Conservation (phyloP, 495 filamentous ascomycete genomes). For the Margaritispora aquatica region DNA sequence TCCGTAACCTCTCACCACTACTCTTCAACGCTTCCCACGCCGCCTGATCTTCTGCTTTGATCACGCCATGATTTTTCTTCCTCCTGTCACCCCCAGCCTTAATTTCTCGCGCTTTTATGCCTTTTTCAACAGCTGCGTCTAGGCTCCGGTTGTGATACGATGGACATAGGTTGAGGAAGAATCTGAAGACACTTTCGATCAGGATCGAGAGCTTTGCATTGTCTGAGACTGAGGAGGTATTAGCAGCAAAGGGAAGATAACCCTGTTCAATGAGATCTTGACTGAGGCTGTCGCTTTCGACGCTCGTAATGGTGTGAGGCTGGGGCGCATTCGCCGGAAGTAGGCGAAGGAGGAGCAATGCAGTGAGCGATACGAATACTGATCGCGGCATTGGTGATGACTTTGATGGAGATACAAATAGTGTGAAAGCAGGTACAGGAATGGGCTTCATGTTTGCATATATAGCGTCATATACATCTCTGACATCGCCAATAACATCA, state of each 20-base stretch:
- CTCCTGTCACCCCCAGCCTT: conserved; percentile 23
- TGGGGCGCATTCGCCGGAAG: conserved; percentile 50
- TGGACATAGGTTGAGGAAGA: conserved; percentile 39
- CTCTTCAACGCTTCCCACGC: conserved; percentile 10
- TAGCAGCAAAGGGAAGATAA: conserved; percentile 69
- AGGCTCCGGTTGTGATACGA: conserved; percentile 42
- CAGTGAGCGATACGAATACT: conserved; percentile 53
- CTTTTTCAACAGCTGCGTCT: conserved; percentile 48
- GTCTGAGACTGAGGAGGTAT: conserved; percentile 52
- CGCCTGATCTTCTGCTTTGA: conserved; percentile 22
- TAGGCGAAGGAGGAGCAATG: conserved; percentile 56
- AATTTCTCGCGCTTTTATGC: conserved; percentile 53
- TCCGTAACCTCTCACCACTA: conserved; percentile 24
- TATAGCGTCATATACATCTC: conserved; percentile 29
- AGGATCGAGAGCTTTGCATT: conserved; percentile 78
- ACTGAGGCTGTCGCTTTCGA: conserved; percentile 38
- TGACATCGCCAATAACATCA: conserved; percentile 23
- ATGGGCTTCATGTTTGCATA: conserved; percentile 56
- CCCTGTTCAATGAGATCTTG: conserved; percentile 54
- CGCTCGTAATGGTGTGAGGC: conserved; percentile 28
- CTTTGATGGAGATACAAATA: conserved; percentile 53
- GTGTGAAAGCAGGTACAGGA: conserved; percentile 62
- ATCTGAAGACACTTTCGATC: conserved; percentile 63
- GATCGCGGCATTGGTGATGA: conserved; percentile 39
- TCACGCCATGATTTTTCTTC: conserved; percentile 22